phyloP scores from a whole-genome alignment of 345 rosid species.

The Syzygium aqueum region DNA sequence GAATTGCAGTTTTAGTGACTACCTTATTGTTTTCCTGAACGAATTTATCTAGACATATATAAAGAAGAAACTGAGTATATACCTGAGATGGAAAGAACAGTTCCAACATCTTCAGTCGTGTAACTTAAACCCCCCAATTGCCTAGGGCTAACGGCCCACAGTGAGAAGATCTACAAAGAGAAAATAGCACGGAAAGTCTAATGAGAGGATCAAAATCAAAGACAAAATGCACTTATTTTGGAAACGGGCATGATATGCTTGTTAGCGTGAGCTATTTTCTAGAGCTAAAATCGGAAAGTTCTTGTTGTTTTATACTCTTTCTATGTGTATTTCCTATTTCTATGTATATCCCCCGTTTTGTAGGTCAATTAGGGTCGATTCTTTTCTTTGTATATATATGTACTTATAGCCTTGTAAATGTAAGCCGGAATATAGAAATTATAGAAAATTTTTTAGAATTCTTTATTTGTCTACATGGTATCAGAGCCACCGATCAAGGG shows the following conservation, averaged over 20 bases:
- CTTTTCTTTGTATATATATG: too few relatives aligned
- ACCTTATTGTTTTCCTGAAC: background rate
- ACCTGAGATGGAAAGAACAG: constrained; percentile 77
- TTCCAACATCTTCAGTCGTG: constrained; percentile 56
- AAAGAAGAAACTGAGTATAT: background rate
- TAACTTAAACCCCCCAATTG: constrained; percentile 63
- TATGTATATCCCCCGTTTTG: too few relatives aligned
- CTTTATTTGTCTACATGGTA: too few relatives aligned
- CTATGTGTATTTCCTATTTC: too few relatives aligned
- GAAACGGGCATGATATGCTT: background rate
- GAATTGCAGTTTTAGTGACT: background rate
- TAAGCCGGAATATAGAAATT: too few relatives aligned
- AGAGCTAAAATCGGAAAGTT: too few relatives aligned
- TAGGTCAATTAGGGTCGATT: too few relatives aligned
- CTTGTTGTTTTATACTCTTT: too few relatives aligned
- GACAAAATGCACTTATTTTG: background rate
- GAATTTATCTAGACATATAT: background rate
- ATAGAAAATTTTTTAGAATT: too few relatives aligned
- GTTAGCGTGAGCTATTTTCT: too few relatives aligned
- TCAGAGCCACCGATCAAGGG: too few relatives aligned
- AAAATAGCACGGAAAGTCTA: background rate
- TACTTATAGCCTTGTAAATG: too few relatives aligned
- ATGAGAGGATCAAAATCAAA: background rate
- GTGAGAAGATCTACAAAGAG: constrained; percentile 51
- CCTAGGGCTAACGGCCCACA: constrained; percentile 85